Evolutionary conservation across 2,329 filamentous ascomycete genomes (phyloP).

Genomic region (Fusarium succisae): DNA sequence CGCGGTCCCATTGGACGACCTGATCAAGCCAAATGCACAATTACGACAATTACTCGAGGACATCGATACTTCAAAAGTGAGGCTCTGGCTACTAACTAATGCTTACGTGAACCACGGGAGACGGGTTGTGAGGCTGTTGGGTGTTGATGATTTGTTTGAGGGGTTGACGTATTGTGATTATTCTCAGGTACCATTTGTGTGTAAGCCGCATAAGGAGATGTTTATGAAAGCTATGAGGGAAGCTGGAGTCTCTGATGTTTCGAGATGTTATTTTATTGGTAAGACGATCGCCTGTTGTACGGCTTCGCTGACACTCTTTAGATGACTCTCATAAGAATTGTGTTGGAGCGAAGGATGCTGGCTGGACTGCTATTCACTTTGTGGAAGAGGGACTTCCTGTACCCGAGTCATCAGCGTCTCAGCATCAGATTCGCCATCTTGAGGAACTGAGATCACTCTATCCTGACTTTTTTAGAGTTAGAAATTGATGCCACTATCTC

Average conservation of each 20-base stretch:
- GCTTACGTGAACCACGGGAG: slow-evolving; percentile 90
- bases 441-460: slow-evolving; percentile 79
- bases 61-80: slow-evolving; percentile 84
- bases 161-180: slow-evolving; percentile 97
- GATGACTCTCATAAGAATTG: slow-evolving; percentile 92
- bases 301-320: slow-evolving; percentile 43
- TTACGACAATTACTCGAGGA: slow-evolving; percentile 80
- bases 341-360: slow-evolving; percentile 76
- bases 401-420: slow-evolving; percentile 71
- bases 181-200: slow-evolving; percentile 74
- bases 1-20: slow-evolving; percentile 85
- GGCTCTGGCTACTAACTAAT: slow-evolving; percentile 94
- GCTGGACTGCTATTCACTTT: slow-evolving; percentile 87
- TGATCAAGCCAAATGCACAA: slow-evolving; percentile 81
- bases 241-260: slow-evolving; percentile 71
- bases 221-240: slow-evolving; percentile 89
- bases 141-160: slow-evolving; percentile 88
- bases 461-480: slow-evolving; percentile 80
- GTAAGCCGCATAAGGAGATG: slow-evolving; percentile 87
- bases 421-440: slow-evolving; percentile 79
- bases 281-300: slow-evolving; percentile 47
- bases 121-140: slow-evolving; percentile 81
- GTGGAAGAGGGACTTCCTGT: slow-evolving; percentile 77
- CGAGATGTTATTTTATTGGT: slow-evolving; percentile 92
- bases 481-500: neutral